Percentiles rank a stretch among this genome's conserved stretches.
Evolutionary conservation across 805 yeast species (phyloP).

Genomic region (Sporopachydermia quercuum): DNA sequence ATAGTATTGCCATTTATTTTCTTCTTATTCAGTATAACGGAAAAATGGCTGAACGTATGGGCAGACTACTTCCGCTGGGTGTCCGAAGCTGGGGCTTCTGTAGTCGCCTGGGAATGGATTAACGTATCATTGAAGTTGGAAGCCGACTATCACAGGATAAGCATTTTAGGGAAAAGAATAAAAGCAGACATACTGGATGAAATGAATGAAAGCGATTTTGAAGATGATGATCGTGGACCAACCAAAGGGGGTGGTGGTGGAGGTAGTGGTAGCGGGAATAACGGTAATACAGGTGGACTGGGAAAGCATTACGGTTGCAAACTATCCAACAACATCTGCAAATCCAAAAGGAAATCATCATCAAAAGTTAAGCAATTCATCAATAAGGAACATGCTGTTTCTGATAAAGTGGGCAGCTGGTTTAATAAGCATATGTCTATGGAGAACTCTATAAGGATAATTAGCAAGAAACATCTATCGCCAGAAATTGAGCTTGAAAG

Average conservation of each 20-base stretch:
- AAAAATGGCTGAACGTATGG: conserved; percentile 30
- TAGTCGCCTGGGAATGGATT: conserved; percentile 55
- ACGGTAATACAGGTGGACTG: not conserved
- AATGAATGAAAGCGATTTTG: no score
- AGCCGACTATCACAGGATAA: conserved; percentile 33
- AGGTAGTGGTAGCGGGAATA: not conserved
- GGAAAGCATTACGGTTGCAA: no score
- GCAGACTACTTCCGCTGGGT: conserved; percentile 32
- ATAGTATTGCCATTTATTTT: conserved; percentile 24
- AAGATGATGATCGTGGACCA: not conserved
- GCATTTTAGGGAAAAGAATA: conserved; percentile 49
- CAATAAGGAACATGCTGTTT: no score
- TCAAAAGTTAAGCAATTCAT: no score
- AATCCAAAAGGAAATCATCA: no score
- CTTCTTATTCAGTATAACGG: conserved; percentile 21
- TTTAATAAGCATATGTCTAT: not conserved
- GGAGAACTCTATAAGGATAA: not conserved
- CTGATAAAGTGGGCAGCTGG: not conserved
- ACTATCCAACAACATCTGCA: no score
- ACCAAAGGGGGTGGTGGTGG: not conserved
- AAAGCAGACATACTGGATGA: conserved; percentile 25
- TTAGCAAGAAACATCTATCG: not conserved
- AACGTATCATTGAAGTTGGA: conserved; percentile 37
- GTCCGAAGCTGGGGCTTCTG: conserved; percentile 32
- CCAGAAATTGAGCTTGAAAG: not conserved